Evolutionary conservation across 306 rosid genomes (phyloP).

Genomic region (Spatholobus suberectus): DNA sequence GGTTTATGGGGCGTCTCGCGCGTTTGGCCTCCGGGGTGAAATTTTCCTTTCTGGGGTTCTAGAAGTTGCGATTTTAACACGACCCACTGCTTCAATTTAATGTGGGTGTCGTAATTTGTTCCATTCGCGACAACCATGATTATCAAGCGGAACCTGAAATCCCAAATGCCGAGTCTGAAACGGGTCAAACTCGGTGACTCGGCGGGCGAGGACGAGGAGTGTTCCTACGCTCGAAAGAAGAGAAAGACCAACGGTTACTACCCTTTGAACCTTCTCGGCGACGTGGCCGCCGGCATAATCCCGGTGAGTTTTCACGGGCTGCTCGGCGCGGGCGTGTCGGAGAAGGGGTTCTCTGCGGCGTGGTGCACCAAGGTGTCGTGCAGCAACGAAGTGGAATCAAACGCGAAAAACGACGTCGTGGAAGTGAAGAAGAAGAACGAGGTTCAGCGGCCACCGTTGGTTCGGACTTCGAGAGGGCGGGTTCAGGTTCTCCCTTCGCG

Average conservation of each 20-base stretch:
- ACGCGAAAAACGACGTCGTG: conserved; percentile 46
- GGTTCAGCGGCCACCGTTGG: conserved; percentile 86
- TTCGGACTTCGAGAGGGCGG: conserved; percentile 89
- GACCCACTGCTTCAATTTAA: conserved; percentile 42
- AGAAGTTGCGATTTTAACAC: conserved; percentile 35
- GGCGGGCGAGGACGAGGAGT: conserved; percentile 77
- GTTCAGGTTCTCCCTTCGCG: conserved; percentile 99
- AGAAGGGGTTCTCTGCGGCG: conserved; percentile 68
- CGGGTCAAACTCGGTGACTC: conserved; percentile 75
- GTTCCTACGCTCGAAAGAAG: conserved; percentile 71
- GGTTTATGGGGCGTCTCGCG: conserved; percentile 59
- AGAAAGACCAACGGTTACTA: conserved; percentile 75
- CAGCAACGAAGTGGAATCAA: conserved; percentile 67
- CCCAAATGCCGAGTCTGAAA: conserved; percentile 98
- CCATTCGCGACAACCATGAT: conserved; percentile 62
- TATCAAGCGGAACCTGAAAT: conserved; percentile 89
- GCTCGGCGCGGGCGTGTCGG: conserved; percentile 54
- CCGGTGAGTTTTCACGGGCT: conserved; percentile 74
- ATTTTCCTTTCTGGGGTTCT: conserved; percentile 35
- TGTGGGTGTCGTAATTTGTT: conserved; percentile 37
- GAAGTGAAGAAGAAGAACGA: conserved; percentile 41
- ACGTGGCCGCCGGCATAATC: conserved; percentile 82
- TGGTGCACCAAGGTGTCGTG: conserved; percentile 72
- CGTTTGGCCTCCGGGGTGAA: conserved; percentile 28
- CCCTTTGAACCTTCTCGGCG: conserved; percentile 85